Base-by-base conservation (phyloP, 495 filamentous ascomycete genomes). In the Talaromyces adpressus region DNA sequence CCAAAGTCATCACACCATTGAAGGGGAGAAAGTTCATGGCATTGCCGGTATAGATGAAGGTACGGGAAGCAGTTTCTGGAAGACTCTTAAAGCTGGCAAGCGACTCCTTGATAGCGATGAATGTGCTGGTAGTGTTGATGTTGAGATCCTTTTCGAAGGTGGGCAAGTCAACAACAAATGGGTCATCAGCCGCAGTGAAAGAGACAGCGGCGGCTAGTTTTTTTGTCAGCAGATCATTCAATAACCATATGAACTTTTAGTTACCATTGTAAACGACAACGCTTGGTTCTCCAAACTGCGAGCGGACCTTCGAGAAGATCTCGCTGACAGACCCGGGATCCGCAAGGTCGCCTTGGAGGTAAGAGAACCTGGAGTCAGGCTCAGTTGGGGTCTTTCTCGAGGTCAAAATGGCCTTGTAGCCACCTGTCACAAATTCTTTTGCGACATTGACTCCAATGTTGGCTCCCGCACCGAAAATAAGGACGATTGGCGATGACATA, bases 211-310 rank as follows among this genome's bases (percentile, higher is more conserved):
- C 30, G 30, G 30, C 30, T 32, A 32, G 51, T 53, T 53, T 60
- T 3, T 72, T 41, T 11, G 72, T 32, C 7, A 32, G 8, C 30
- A 32, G 57, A 47, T 65, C 23, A 30, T 66, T 70, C 25, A 62
- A 54, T 25, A 27, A 49, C 6, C 12, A 39, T 22, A 51, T 56
- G 62, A 11, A 36, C 57, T 39, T 27, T 34, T 27, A 18, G 39
- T 65, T 68, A 80, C 80, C 78, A 70, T 83, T 83, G 66, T 81
- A 83, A 23, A 83, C 69, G 18, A 83, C 80, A 18, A 81, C 79
- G 65, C 69, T 75, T 56, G 80, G 80, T 30, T 70, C n/a, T 60
- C 77, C 78, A 2, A 79, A 62, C 27, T 53, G 25, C 53, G 53
- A 36, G 61, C 73, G 76, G 45, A 80, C 76, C 54, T 75, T 75